Evolutionary conservation across 352 stramenopile genomes (phyloP).

Genomic region (Globisporangium alternatum): DNA sequence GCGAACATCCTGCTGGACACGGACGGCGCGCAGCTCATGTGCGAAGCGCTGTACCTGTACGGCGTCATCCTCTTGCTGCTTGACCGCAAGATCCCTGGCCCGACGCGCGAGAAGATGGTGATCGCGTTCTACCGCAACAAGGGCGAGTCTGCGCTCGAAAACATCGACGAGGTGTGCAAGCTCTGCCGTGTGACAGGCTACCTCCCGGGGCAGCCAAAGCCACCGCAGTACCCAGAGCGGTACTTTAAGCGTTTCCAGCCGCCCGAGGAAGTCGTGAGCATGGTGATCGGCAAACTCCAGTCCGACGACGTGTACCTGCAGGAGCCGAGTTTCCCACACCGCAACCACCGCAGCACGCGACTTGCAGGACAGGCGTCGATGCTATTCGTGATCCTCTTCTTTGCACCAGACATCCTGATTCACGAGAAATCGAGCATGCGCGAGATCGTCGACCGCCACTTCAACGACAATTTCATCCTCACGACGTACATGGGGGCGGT

Average conservation of each 20-base stretch:
- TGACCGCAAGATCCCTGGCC: slow-evolving; percentile 88
- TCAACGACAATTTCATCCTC: slow-evolving; percentile 96
- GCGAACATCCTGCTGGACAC: slow-evolving; percentile 93
- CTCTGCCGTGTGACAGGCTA: slow-evolving; percentile 89
- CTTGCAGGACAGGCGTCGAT: slow-evolving; percentile 91
- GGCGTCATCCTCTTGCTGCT: slow-evolving; percentile 94
- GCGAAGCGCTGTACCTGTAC: slow-evolving; percentile 94
- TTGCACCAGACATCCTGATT: slow-evolving; percentile 90
- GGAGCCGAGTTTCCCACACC: slow-evolving; percentile 89
- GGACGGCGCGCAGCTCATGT: slow-evolving; percentile 93
- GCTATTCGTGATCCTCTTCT: slow-evolving; percentile 95
- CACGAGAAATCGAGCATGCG: slow-evolving; percentile 91
- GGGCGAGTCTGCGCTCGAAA: slow-evolving; percentile 85
- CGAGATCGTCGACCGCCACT: slow-evolving; percentile 94
- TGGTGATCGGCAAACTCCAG: slow-evolving; percentile 92
- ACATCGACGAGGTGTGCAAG: slow-evolving; percentile 91
- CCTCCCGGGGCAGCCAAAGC: slow-evolving; percentile 79
- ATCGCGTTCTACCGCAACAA: slow-evolving; percentile 87
- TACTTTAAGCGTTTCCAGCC: slow-evolving; percentile 89
- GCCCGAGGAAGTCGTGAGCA: slow-evolving; percentile 87
- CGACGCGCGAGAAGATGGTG: slow-evolving; percentile 91
- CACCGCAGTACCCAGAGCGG: slow-evolving; percentile 83
- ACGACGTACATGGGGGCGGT: slow-evolving; percentile 94
- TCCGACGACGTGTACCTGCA: slow-evolving; percentile 94
- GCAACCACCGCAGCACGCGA: slow-evolving; percentile 90